Evolutionary conservation across 2,329 filamentous ascomycete species (phyloP).

Genomic region (Hypoxylon sp.): DNA sequence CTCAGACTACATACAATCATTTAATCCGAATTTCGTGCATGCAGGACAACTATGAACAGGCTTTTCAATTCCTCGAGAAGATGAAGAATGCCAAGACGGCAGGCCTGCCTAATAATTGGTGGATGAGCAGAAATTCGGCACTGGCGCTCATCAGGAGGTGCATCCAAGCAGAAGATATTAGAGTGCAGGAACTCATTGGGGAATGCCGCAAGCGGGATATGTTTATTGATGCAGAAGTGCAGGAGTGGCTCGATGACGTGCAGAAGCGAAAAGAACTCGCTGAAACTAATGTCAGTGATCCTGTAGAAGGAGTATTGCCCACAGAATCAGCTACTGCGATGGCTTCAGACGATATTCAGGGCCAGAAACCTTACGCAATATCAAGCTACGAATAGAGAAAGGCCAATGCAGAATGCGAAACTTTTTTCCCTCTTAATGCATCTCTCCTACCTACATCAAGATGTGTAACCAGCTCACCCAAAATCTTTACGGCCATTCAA

Average conservation of each 20-base stretch:
- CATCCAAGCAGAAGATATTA: conserved; percentile 54
- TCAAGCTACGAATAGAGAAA: conserved; percentile 22
- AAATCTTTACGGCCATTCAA: background rate
- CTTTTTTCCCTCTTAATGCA: background rate
- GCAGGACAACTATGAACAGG: conserved; percentile 55
- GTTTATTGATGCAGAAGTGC: conserved; percentile 49
- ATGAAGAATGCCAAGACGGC: conserved; percentile 44
- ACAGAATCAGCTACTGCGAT: background rate
- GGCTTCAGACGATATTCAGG: background rate
- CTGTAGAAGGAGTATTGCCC: background rate
- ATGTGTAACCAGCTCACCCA: background rate
- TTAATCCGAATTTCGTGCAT: conserved; percentile 55
- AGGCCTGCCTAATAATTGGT: conserved; percentile 45
- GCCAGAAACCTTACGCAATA: background rate
- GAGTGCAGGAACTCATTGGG: conserved; percentile 55
- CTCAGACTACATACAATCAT: conserved; percentile 52
- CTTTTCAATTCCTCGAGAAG: conserved; percentile 54
- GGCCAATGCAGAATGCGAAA: background rate
- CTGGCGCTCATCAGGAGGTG: conserved; percentile 56
- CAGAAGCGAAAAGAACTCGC: conserved; percentile 23
- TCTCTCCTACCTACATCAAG: background rate
- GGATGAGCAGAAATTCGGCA: conserved; percentile 55
- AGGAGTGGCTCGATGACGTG: conserved; percentile 38
- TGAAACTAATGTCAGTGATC: background rate
- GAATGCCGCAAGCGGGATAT: conserved; percentile 52